A percentile compares a stretch with the other conserved stretches of the same genome.
These are phyloP conservation scores for Vitis hybrid DNA, from an alignment of 177 flowering plant species.

Conservation along the genomic window DNA sequence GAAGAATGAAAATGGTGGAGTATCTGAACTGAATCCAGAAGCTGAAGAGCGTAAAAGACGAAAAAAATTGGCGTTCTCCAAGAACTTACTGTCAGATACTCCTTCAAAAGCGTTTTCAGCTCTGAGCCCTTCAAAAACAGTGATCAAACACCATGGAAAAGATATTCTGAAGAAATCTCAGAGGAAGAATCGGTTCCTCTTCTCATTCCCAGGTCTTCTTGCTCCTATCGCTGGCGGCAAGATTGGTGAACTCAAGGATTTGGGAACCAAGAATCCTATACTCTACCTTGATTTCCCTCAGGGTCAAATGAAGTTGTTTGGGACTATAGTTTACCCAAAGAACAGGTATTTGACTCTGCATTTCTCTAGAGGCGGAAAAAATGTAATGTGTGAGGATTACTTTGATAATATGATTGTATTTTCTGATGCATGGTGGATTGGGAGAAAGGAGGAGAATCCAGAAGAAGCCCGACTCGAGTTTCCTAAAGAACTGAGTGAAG, in stretches of 20 bases:
- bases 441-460: constrained; percentile 83
- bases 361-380: constrained; percentile 81
- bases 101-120: constrained; percentile 21
- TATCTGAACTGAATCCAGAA: constrained; percentile 36
- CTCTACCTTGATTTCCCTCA: constrained; percentile 90
- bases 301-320: constrained; percentile 96
- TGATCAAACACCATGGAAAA: constrained; percentile 75
- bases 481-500: constrained; percentile 71
- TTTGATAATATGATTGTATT: constrained; percentile 94
- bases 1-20: constrained; percentile 20
- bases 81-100: constrained; percentile 44
- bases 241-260: constrained; percentile 86
- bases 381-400: constrained; percentile 80
- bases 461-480: constrained; percentile 76
- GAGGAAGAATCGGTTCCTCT: constrained; percentile 77
- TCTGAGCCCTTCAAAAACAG: constrained; percentile 62
- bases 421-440: constrained; percentile 98
- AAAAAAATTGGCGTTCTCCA: constrained; percentile 53
- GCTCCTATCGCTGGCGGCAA: constrained; percentile 79
- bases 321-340: constrained; percentile 85
- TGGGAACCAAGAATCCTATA: constrained; percentile 80
- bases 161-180: constrained; percentile 82
- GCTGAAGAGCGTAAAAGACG: constrained; percentile 56
- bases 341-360: constrained; percentile 86
- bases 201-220: constrained; percentile 83